These are phyloP conservation scores for Yamadazyma mexicana DNA, from an alignment of 1,139 yeast species.

Conservation along the genomic window DNA sequence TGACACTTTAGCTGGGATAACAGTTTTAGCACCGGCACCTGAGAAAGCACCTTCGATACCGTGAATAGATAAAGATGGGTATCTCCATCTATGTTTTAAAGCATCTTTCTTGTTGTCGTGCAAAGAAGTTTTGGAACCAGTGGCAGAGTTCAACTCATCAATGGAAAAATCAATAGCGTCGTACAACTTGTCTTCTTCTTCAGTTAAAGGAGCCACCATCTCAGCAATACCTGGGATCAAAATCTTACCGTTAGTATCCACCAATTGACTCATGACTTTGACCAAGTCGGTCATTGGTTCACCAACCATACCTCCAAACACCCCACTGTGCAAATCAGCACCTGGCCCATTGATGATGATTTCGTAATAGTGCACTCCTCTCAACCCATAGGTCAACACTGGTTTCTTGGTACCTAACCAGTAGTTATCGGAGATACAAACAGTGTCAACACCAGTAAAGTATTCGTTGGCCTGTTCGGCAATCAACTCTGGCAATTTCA, in stretches of 20 bases:
- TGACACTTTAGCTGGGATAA: constrained; percentile 88
- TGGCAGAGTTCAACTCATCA: constrained; percentile 81
- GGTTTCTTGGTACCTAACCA: constrained; percentile 98
- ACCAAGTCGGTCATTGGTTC: constrained; percentile 97
- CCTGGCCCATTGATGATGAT: constrained; percentile 83
- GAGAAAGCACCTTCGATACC: constrained; percentile 98
- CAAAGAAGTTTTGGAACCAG: constrained; percentile 83
- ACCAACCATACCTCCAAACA: constrained; percentile 95
- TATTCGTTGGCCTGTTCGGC: constrained; percentile 73
- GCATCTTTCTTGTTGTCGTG: constrained; percentile 77
- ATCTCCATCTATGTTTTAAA: constrained; percentile 98
- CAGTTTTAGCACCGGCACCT: constrained; percentile 96
- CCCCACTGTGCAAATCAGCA: constrained; percentile 96
- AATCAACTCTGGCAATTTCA: constrained; percentile 84
- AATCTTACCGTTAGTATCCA: constrained; percentile 78
- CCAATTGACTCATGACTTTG: constrained; percentile 72
- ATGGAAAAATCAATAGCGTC: constrained; percentile 84
- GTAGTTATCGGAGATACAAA: constrained; percentile 94
- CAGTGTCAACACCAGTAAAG: constrained; percentile 88
- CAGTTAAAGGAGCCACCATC: constrained; percentile 93
- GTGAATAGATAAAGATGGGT: constrained; percentile 91
- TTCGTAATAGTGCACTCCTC: constrained; percentile 95
- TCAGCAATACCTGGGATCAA: constrained; percentile 85
- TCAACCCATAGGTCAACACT: constrained; percentile 92
- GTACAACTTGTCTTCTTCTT: constrained; percentile 72